These are phyloP conservation scores for Claviceps purpurea DNA, from an alignment of 2,329 filamentous ascomycete species.

Conservation along the genomic window DNA sequence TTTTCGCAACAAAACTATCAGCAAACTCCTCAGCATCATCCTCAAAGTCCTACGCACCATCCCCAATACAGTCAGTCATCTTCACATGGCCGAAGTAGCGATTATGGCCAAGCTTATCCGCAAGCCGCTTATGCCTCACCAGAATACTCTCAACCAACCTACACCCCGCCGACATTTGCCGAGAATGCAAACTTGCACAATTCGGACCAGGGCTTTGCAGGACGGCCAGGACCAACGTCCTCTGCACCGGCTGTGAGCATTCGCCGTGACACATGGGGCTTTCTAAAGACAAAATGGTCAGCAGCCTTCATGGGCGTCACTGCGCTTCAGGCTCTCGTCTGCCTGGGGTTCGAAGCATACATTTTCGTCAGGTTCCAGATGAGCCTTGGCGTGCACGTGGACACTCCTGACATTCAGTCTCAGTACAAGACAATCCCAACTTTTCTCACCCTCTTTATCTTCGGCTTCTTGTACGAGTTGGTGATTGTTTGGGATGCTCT, in stretches of 20 bases:
- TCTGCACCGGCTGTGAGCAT: conserved; percentile 20
- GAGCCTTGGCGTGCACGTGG: conserved; percentile 32
- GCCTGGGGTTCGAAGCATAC: conserved; percentile 81
- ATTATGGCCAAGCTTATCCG: conserved; percentile 21
- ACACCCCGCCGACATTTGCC: conserved; percentile 15
- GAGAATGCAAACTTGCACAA: conserved; percentile 16
- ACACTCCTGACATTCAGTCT: conserved; percentile 28
- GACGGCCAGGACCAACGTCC: conserved; percentile 22
- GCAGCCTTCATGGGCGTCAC: conserved; percentile 70
- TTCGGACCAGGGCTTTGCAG: conserved; percentile 23
- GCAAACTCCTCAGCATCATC: conserved; percentile 13
- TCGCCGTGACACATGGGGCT: conserved; percentile 41
- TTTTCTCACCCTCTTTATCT: conserved; percentile 92
- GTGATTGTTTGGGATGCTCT: conserved; percentile 87
- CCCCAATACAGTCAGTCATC: conserved; percentile 12
- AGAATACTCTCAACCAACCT: conserved; percentile 14
- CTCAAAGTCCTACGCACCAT: conserved; percentile 13
- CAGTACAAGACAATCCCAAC: conserved; percentile 71
- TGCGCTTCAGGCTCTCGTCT: conserved; percentile 62
- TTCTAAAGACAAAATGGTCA: conserved; percentile 76
- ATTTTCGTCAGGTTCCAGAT: conserved; percentile 78
- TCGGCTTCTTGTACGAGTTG: conserved; percentile 88
- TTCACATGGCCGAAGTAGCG: conserved; percentile 9
- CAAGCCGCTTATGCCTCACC: conserved; percentile 19
- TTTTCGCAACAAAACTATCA: conserved; percentile 20